Evolutionary conservation across 208 protist genomes (phyloP), one percentile per base, ranked within the genome.

Genomic region (Leptomonas seymouri): DNA sequence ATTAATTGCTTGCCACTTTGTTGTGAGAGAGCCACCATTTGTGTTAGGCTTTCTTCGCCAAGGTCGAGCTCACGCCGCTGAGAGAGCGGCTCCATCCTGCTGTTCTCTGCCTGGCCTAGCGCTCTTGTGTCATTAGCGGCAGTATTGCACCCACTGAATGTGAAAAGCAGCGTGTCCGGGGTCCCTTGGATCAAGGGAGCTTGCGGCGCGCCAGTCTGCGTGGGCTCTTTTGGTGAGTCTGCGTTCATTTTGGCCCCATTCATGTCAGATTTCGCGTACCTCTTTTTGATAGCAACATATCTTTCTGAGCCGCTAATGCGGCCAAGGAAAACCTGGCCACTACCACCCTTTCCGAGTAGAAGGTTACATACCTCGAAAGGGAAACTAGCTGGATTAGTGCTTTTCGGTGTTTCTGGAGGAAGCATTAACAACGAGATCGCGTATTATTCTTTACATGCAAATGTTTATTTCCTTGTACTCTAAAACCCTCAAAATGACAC

Each of bases 291-390:
- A 2, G 89, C 89, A 36, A 91, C 81, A 14, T 89, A 74, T 30
- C 84, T 73, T 11, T 80, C 41, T 0, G 79, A 86, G 11, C 53
- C 45, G 11, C 49, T 50, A 30, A 81, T 30, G 15, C 78, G 80
- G 4, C 74, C 89, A n/a, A 95, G 75, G 50, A 89, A 95, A 20
- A 95, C 89, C 1, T 83, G 73, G 14, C 86, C 89, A 67, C 86
- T 91, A 0, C 85, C 82, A 42, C 89, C 89, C n/a, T 75, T 84
- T 14, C 89, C 89, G 3, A 95, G 51, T 50, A 88, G 73, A 18
- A 93, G 55, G 51, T 92, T 89, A 50, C 83, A 86, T 15, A 84
- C 48, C 18, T 93, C 89, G 62, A 76, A 95, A 3, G 82, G 82
- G 76, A 94, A 94, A 8, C 27, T 71, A 31, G n/a, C 0, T 21